Evolutionary conservation across 345 rosid species (phyloP), one percentile per base, ranked within the genome.

Genomic region (Salix arbutifolia): DNA sequence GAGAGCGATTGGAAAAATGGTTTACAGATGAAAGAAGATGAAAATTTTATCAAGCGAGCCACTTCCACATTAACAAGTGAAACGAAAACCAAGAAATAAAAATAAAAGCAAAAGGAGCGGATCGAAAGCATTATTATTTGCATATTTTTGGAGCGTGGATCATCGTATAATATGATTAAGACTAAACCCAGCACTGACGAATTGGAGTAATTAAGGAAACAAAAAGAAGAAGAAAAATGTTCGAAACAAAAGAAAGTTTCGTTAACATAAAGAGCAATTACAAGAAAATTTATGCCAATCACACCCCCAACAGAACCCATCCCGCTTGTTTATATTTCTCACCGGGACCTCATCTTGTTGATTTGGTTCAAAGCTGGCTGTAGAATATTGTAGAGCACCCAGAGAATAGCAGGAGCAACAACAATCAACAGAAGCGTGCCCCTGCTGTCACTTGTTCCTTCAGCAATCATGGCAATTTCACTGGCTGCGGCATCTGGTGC

Each of bases 291-390:
- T 64, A 12, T 46, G 72, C 73, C 74, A 46, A 58, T 61, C 42
- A 65, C 72, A 73, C 37, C 37, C 77, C 26, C 46, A 58, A 30
- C 56, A 61, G n/a, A 30, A 8, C 42, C 56, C 33, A 2, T 0
- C 40, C 40, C 26, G 4, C 16, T 5, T 5, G 9, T 40, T n/a
- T 50, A 52, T 53, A 35, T 1, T 69, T 12, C 42, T 72, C 73
- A 86, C 74, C 76, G 31, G 71, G 96, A 89, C 86, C 96, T 90
- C 99, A 95, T 95, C 80, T 75, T 85, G 86, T 92, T 89, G 86
- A 95, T 75, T 76, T 95, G 99, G 91, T 95, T 95, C 91, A 95
- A 80, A 46, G 99, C 99, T 4, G 99, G 99, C 78, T 93, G 97
- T 82, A 93, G 83, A 66, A 95, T 95, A 50, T 95, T 95, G 89